Conservation (phyloP, 148 eudicot species). For the Nepenthes mirabilis region DNA sequence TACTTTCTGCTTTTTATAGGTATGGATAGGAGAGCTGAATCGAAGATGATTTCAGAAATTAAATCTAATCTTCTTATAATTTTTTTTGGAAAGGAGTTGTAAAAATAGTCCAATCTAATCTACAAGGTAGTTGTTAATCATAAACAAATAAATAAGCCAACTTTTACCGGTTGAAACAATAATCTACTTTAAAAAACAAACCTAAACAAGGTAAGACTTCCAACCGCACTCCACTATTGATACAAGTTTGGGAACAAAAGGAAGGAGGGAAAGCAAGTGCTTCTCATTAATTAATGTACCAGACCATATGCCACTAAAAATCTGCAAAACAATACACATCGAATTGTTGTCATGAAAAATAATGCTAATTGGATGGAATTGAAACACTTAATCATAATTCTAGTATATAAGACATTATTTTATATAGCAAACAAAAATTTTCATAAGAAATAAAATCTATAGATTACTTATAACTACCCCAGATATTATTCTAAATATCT, state of each 20-base stretch:
- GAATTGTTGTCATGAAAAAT: neutral
- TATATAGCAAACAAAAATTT: too few species aligned
- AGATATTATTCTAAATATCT: too few species aligned
- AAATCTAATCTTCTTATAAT: neutral
- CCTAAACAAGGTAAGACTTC: constrained; percentile 67
- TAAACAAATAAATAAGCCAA: neutral
- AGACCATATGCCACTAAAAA: constrained; percentile 22
- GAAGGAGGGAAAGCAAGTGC: constrained; percentile 50
- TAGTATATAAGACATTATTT: too few species aligned
- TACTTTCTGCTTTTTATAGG: too few species aligned
- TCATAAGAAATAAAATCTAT: too few species aligned
- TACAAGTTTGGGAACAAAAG: constrained; percentile 58
- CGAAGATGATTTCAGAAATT: too few species aligned
- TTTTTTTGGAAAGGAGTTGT: too few species aligned
- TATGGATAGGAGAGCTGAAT: too few species aligned
- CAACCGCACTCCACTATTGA: constrained; percentile 33
- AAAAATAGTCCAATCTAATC: neutral
- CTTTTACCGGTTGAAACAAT: neutral
- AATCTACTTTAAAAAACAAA: constrained; percentile 8
- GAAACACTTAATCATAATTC: too few species aligned
- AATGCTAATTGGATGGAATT: too few species aligned
- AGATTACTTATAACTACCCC: too few species aligned
- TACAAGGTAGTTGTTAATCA: neutral
- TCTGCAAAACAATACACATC: constrained; percentile 27
- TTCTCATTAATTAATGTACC: constrained; percentile 39